Conservation (phyloP, 441 rosid species). For the Arabidopsis hybrid region DNA sequence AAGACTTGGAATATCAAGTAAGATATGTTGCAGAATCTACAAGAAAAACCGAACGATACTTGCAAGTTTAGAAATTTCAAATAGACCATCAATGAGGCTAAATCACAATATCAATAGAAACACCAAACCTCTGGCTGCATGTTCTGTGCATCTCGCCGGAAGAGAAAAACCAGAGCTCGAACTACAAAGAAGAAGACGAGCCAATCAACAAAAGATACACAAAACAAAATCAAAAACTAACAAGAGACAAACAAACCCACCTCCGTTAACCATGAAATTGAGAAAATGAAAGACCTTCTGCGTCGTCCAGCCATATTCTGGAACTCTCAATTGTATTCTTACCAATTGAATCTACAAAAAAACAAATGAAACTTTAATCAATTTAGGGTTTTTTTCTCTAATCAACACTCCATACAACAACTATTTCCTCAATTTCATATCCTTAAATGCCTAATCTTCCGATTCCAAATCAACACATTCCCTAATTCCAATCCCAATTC, state of each 20-base stretch:
- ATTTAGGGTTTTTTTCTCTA: background rate
- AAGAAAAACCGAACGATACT: conserved; percentile 7
- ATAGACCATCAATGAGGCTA: background rate
- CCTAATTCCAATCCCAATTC: conserved; percentile 2
- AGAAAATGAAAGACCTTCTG: conserved; percentile 95
- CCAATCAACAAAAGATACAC: background rate
- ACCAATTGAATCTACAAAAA: conserved; percentile 71
- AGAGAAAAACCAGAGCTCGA: conserved; percentile 66
- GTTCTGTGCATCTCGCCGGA: conserved; percentile 65
- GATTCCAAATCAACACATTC: background rate
- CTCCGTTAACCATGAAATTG: conserved; percentile 88
- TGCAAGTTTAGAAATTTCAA: conserved; percentile 5
- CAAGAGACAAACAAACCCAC: conserved; percentile 52
- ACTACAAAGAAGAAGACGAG: conserved; percentile 51
- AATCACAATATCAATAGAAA: background rate
- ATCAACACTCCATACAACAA: background rate
- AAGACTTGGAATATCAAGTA: conserved; percentile 93
- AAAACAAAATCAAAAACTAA: background rate
- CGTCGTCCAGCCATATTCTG: conserved; percentile 95
- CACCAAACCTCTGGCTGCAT: conserved; percentile 66
- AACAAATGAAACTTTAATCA: background rate
- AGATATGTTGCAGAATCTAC: conserved; percentile 77
- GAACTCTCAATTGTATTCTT: conserved; percentile 89
- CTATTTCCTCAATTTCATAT: background rate
- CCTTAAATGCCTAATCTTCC: conserved; percentile 8